phyloP scores from a whole-genome alignment of 2,329 filamentous ascomycete genomes.

The Claviceps monticola region DNA sequence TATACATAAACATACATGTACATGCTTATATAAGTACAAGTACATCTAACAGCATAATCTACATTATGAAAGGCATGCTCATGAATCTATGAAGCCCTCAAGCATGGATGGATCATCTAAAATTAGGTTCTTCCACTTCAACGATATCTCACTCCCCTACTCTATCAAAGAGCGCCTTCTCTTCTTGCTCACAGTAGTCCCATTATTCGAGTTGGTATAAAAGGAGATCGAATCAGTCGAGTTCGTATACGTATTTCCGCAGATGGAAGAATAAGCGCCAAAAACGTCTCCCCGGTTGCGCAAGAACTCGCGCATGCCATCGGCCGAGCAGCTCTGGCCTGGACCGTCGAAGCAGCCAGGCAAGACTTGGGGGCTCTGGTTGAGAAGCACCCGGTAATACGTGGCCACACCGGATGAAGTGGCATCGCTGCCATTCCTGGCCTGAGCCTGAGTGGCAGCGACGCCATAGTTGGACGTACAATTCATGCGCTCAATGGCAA shows the following conservation, averaged over 20 bases:
- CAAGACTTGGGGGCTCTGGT: conserved; percentile 28
- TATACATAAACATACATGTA: too few relatives aligned
- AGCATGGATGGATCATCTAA: not conserved
- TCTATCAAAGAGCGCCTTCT: not conserved
- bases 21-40: too few relatives aligned
- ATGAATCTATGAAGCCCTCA: too few relatives aligned
- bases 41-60: too few relatives aligned
- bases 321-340: conserved; percentile 27
- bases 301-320: conserved; percentile 25
- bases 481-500: conserved; percentile 51
- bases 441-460: not conserved
- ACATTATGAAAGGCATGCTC: too few relatives aligned
- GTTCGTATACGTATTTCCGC: conserved; percentile 21
- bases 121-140: not conserved
- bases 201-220: conserved; percentile 17
- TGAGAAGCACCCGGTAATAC: conserved; percentile 31
- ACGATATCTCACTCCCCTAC: not conserved
- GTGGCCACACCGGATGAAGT: not conserved
- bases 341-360: conserved; percentile 29
- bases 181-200: conserved; percentile 8
- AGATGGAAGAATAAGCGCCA: conserved; percentile 25
- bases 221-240: conserved; percentile 22
- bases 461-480: conserved; percentile 22
- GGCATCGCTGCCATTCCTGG: not conserved
- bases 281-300: conserved; percentile 23